Conservation (phyloP, 1,139 yeast genomes). For the Zygoascus hellenicus region DNA sequence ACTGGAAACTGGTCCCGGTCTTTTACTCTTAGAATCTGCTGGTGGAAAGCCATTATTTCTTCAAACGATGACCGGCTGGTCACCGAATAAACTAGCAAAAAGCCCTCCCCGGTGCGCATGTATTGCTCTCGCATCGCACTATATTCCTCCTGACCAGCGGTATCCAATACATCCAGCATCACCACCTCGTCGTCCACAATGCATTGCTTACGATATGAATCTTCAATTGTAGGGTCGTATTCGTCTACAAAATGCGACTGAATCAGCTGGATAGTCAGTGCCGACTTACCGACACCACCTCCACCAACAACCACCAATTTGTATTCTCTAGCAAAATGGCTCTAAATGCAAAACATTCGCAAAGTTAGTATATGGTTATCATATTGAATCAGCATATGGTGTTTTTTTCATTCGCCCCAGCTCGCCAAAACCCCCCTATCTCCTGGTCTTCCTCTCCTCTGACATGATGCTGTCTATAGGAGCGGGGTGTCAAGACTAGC, state of each 20-base stretch:
- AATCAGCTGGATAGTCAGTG: constrained; percentile 68
- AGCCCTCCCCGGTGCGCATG: constrained; percentile 93
- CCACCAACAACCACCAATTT: constrained; percentile 95
- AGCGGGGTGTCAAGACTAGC: too few relatives aligned
- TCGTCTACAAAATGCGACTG: constrained; percentile 82
- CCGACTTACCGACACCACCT: constrained; percentile 98
- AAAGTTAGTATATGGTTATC: too few relatives aligned
- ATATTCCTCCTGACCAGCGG: constrained; percentile 98
- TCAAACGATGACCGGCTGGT: constrained; percentile 82
- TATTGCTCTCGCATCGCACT: constrained; percentile 91
- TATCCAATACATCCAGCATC: constrained; percentile 87
- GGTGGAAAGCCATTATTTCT: constrained; percentile 75
- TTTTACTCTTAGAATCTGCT: constrained; percentile 85
- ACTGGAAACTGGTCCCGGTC: constrained; percentile 41
- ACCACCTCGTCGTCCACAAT: constrained; percentile 91
- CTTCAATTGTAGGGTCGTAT: constrained; percentile 97
- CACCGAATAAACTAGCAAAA: constrained; percentile 80
- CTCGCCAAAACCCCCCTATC: too few relatives aligned
- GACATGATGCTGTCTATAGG: too few relatives aligned
- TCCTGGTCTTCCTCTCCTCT: too few relatives aligned
- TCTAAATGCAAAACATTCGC: constrained; percentile 1
- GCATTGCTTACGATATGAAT: constrained; percentile 86
- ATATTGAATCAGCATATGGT: too few relatives aligned
- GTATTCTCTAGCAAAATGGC: constrained; percentile 40
- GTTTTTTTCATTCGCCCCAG: not conserved